Base-by-base conservation (phyloP, 2,329 filamentous ascomycete genomes). In the Trichoderma afroharzianum region DNA sequence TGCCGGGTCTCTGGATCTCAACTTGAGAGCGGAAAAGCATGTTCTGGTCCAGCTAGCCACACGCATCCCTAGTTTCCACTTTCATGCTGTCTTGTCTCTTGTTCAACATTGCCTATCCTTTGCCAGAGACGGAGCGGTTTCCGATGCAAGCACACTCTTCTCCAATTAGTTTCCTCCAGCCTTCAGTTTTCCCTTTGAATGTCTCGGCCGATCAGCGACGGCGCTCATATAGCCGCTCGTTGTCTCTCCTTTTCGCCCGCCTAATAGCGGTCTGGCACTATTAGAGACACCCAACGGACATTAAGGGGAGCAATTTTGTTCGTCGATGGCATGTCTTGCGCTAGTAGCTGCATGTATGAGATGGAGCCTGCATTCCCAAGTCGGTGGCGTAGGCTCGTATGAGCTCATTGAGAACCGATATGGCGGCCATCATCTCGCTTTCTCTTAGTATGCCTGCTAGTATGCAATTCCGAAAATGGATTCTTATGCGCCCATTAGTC, bases 21-120 rank as follows among this genome's bases (percentile, higher is more conserved):
- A 26, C n/a, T 33, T 28, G 9, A 33, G 57, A 67, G 30, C n/a
- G 55, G 50, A 33, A 62, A 69, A 9, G 28, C 61, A 50, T 71
- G 61, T 58, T 64, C 62, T 59, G 68, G 61, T 58, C 32, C 68
- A 71, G 68, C 68, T 71, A 64, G 68, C 68, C 68, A 70, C 62
- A 32, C n/a, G 32, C 28, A 50, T 14, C n/a, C 18, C 39, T 15
- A 21, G 28, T 50, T 43, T 26, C 61, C 58, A 63, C 53, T 70
- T 63, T 58, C 68, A 64, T 70, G 59, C 26, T 43, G 68, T 71
- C 61, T 71, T 43, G 32, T 66, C 24, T 50, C 53, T 57, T 33
- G 12, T 11, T 30, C 15, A 18, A 39, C 50, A 26, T 14, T 12
- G 15, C 36, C 36, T 70, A 32, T 63, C 7, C 33, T 55, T 14